These are phyloP conservation scores for Aureobasidium sp. DNA, from an alignment of 2,329 filamentous ascomycete genomes.

Conservation along the genomic window DNA sequence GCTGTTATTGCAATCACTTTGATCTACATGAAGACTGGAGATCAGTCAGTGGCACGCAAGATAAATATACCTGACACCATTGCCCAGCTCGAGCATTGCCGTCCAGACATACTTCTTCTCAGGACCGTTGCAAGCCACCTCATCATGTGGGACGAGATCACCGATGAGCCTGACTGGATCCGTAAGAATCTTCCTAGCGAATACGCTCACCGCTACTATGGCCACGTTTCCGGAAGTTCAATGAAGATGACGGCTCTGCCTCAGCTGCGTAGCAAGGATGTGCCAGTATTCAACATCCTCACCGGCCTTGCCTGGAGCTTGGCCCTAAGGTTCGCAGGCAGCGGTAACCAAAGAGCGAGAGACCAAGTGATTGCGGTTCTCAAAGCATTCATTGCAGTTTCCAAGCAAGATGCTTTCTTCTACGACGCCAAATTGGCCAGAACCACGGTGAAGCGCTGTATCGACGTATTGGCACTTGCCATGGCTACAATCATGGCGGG, in stretches of 20 bases:
- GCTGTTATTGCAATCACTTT: slow-evolving; percentile 82
- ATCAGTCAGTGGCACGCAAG: slow-evolving; percentile 77
- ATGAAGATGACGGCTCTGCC: slow-evolving; percentile 10
- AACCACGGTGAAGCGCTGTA: slow-evolving; percentile 79
- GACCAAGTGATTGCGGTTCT: slow-evolving; percentile 78
- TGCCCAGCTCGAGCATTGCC: slow-evolving; percentile 89
- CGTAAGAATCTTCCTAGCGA: slow-evolving; percentile 57
- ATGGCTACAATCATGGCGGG: slow-evolving; percentile 90
- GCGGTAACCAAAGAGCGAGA: slow-evolving; percentile 54
- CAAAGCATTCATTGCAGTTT: slow-evolving; percentile 39
- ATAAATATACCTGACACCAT: slow-evolving; percentile 86
- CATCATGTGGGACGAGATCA: slow-evolving; percentile 84
- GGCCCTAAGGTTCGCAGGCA: slow-evolving; percentile 39
- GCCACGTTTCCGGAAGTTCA: not conserved
- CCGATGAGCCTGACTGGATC: slow-evolving; percentile 60
- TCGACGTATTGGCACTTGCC: slow-evolving; percentile 76
- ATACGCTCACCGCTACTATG: slow-evolving; percentile 36
- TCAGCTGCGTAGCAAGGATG: slow-evolving; percentile 65
- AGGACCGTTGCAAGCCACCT: slow-evolving; percentile 82
- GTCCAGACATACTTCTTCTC: slow-evolving; percentile 84
- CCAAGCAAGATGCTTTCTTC: slow-evolving; percentile 27
- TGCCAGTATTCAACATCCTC: slow-evolving; percentile 88
- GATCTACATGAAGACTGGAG: slow-evolving; percentile 95
- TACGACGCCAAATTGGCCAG: slow-evolving; percentile 82
- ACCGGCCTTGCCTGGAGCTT: slow-evolving; percentile 73